These are phyloP conservation scores for Botryococcus braunii DNA, from an alignment of 163 green algal species.

Conservation along the genomic window DNA sequence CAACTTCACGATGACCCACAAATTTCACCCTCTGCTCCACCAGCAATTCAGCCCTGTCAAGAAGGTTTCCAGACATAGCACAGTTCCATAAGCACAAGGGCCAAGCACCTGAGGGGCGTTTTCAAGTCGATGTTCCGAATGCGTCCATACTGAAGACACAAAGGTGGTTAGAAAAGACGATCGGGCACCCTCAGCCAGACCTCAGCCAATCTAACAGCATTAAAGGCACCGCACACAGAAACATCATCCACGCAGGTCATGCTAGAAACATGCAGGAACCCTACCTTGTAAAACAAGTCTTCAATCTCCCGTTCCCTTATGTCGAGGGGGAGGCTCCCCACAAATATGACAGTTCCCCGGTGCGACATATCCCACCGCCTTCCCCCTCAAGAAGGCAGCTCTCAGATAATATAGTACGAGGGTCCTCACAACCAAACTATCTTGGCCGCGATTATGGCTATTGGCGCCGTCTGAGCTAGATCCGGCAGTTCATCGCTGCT, in stretches of 20 bases:
- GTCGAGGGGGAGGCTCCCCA: constrained; percentile 66
- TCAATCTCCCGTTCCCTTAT: constrained; percentile 49
- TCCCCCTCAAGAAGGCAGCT: too few species aligned
- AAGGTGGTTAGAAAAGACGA: background rate
- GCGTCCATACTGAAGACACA: constrained; percentile 34
- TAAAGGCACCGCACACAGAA: background rate
- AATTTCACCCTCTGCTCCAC: too few species aligned
- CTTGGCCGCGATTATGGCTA: too few species aligned
- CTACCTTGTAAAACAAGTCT: constrained; percentile 55
- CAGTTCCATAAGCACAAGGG: too few species aligned
- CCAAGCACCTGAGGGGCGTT: constrained; percentile 50
- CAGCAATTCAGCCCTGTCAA: too few species aligned
- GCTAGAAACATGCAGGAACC: background rate
- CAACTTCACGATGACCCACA: too few species aligned
- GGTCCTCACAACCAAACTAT: too few species aligned
- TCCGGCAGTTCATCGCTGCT: too few species aligned
- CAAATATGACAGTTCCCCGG: constrained; percentile 15
- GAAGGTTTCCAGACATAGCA: too few species aligned
- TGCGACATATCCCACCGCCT: too few species aligned
- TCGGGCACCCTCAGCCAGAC: background rate
- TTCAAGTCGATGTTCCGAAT: constrained; percentile 77
- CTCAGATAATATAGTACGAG: too few species aligned
- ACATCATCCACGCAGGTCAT: background rate
- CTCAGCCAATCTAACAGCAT: background rate
- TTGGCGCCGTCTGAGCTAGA: too few species aligned